These are phyloP conservation scores for Fusarium sp. DNA, from an alignment of 2,329 filamentous ascomycete species.

Conservation along the genomic window DNA sequence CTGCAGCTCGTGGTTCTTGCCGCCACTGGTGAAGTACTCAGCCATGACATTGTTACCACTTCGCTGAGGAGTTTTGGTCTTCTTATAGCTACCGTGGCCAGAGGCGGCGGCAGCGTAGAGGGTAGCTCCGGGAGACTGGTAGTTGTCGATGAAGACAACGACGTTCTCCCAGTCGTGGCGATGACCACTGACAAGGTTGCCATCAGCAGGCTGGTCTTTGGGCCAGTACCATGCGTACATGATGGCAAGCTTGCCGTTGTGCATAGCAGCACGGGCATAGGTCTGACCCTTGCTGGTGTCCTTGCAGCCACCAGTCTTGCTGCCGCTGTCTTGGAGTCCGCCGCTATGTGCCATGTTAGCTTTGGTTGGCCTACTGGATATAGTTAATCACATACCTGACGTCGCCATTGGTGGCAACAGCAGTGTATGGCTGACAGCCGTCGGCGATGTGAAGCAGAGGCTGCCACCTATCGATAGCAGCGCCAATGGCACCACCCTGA, in stretches of 20 bases:
- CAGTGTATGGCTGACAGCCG: conserved; percentile 72
- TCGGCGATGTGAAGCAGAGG: conserved; percentile 59
- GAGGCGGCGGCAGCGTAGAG: conserved; percentile 54
- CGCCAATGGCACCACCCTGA: conserved; percentile 41
- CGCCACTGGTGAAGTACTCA: conserved; percentile 50
- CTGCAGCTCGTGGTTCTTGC: conserved; percentile 53
- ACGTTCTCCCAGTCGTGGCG: neutral
- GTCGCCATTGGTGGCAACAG: conserved; percentile 67
- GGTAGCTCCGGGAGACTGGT: conserved; percentile 34
- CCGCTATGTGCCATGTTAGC: conserved; percentile 36
- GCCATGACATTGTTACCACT: conserved; percentile 45
- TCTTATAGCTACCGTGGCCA: conserved; percentile 53
- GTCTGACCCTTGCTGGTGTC: conserved; percentile 52
- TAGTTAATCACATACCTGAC: conserved; percentile 57
- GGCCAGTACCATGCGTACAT: neutral
- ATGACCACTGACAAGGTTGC: neutral
- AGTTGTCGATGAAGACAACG: conserved; percentile 29
- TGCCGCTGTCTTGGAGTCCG: conserved; percentile 51
- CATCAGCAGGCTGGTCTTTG: neutral
- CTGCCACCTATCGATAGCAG: conserved; percentile 48
- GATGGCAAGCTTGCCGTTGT: neutral
- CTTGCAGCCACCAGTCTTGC: conserved; percentile 48
- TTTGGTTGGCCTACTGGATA: accelerated
- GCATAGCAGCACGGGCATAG: conserved; percentile 51
- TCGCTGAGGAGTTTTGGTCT: conserved; percentile 34